phyloP scores from a whole-genome alignment of 2,329 filamentous ascomycete genomes.

The Fusarium pseudocircinatum region DNA sequence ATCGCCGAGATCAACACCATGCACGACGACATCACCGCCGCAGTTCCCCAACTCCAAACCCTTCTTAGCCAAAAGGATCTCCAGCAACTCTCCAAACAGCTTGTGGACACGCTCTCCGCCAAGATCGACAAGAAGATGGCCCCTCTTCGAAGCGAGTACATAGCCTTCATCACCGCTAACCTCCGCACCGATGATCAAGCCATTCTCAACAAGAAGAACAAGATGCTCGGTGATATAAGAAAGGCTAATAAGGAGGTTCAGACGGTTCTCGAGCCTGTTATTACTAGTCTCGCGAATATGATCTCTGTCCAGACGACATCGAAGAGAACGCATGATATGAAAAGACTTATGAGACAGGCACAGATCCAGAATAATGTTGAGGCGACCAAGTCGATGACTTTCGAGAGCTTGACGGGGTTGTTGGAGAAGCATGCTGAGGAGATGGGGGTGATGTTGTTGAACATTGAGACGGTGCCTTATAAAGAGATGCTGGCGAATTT shows the following conservation, averaged over 20 bases:
- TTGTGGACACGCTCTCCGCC: background rate
- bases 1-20: slow-evolving; percentile 1
- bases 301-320: slow-evolving; percentile 21
- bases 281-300: slow-evolving; percentile 7
- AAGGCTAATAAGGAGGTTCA: background rate
- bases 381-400: slow-evolving; percentile 13
- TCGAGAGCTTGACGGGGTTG: background rate
- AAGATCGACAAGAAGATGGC: background rate
- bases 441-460: slow-evolving; percentile 15
- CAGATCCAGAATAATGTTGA: slow-evolving; percentile 19
- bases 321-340: slow-evolving; percentile 19
- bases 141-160: background rate
- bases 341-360: slow-evolving; percentile 2
- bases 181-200: background rate
- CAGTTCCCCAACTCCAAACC: slow-evolving; percentile 6
- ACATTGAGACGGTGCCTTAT: slow-evolving; percentile 12
- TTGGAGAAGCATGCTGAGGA: slow-evolving; percentile 8
- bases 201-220: background rate
- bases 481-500: background rate
- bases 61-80: slow-evolving; percentile 1
- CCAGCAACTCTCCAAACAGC: background rate
- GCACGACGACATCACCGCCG: background rate
- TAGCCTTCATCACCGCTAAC: background rate
- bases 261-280: background rate
- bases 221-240: background rate